Percentiles rank a stretch among this genome's conserved stretches.
Conservation (phyloP, 2,329 filamentous ascomycete genomes). For the Diaporthe australafricana region DNA sequence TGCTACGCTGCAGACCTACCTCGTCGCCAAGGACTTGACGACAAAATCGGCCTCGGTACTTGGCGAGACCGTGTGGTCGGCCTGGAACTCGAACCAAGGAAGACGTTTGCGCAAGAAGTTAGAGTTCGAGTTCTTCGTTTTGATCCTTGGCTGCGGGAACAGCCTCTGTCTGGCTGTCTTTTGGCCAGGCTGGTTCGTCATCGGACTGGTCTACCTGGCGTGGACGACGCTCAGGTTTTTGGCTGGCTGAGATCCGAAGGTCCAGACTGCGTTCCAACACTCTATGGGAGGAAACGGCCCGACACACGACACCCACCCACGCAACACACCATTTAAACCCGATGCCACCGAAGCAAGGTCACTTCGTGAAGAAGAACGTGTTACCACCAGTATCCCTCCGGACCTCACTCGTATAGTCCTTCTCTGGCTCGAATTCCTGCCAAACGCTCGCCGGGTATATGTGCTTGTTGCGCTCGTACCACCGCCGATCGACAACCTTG, state of each 20-base stretch:
- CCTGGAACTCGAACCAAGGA: conserved; percentile 53
- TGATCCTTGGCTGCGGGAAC: conserved; percentile 63
- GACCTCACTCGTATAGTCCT: conserved; percentile 82
- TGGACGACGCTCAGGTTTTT: conserved; percentile 47
- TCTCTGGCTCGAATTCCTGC: conserved; percentile 93
- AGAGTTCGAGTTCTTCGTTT: conserved; percentile 63
- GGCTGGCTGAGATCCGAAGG: conserved; percentile 26
- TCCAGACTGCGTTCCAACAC: conserved; percentile 22
- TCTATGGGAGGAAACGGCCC: not conserved
- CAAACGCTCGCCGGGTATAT: conserved; percentile 97
- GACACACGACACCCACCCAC: not conserved
- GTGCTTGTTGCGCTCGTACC: conserved; percentile 98
- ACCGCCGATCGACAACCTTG: conserved; percentile 94
- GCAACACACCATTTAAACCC: conserved; percentile 1
- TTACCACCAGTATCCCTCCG: conserved; percentile 90
- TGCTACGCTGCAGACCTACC: conserved; percentile 45
- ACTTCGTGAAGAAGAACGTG: conserved; percentile 84
- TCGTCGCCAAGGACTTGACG: conserved; percentile 42
- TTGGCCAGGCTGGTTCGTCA: conserved; percentile 68
- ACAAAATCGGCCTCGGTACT: conserved; percentile 22
- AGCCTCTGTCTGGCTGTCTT: conserved; percentile 62
- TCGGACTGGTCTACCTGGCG: conserved; percentile 52
- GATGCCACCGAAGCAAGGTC: conserved; percentile 35
- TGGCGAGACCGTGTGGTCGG: conserved; percentile 40
- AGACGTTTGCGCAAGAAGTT: conserved; percentile 57